Percentiles rank a stretch among this genome's conserved stretches.
Conservation (phyloP, 768 basidiomycete species). For the Tylopilus vinaceipallidus region DNA sequence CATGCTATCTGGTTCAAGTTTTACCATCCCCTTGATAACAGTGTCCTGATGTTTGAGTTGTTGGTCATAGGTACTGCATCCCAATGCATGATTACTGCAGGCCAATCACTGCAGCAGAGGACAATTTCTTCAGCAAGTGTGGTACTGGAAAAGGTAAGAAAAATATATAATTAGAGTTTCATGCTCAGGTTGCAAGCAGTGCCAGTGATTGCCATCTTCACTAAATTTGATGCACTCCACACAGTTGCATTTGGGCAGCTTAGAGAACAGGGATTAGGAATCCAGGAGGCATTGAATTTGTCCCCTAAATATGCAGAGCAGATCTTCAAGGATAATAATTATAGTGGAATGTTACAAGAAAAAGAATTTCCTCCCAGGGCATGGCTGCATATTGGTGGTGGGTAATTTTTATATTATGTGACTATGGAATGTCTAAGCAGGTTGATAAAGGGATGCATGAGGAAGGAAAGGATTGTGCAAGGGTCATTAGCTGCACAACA, state of each 20-base stretch:
- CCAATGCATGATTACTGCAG: slow-evolving; percentile 24
- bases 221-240: slow-evolving; percentile 32
- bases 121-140: slow-evolving; percentile 29
- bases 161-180: neutral
- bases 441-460: neutral
- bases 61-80: slow-evolving; percentile 40
- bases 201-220: slow-evolving; percentile 22
- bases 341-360: neutral
- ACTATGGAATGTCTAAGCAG: neutral
- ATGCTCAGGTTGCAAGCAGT: slow-evolving; percentile 21
- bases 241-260: slow-evolving; percentile 18
- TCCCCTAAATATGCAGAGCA: slow-evolving; percentile 16
- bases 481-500: neutral
- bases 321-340: neutral
- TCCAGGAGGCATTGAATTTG: neutral
- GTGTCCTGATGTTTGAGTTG: slow-evolving; percentile 9
- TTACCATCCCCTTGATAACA: neutral
- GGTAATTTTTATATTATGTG: neutral
- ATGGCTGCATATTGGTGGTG: neutral
- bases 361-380: neutral
- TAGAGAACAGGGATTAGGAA: slow-evolving; percentile 4
- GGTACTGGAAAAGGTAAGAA: slow-evolving; percentile 8
- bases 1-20: slow-evolving; percentile 38
- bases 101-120: slow-evolving; percentile 26
- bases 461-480: neutral